Base-by-base conservation (phyloP, 23 red algal genomes). In the Gracilaria caudata region DNA sequence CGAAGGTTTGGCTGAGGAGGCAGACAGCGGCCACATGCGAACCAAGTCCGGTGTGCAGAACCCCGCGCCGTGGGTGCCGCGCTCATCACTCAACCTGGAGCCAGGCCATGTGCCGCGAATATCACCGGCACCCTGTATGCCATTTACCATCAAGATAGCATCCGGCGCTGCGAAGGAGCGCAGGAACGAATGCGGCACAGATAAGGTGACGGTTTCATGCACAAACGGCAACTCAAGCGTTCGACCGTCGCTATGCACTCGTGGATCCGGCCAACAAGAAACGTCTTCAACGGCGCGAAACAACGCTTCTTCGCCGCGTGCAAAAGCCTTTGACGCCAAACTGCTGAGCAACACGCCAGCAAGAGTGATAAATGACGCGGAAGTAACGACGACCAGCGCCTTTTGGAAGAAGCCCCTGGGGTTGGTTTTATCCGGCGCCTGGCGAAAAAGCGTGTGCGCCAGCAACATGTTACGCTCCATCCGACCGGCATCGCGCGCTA, bases 371-470 rank as follows among this genome's bases (percentile, higher is more conserved):
- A 61, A 88, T 20, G 68, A 49, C 51, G 53, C 19, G 46, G 66
- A 88, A 5, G 84, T 77, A 24, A 88, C 55, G 19, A 88, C n/a
- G 56, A 88, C 72, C 30, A 88, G 16, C 0, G 84, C 49, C 34
- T 88, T 88, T 88, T 88, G 84, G 36, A 88, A 88, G 59, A 51
- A 88, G 44, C 84, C 70, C 21, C 84, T 40, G 7, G 68, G 33
- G 21, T 61, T 76, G 51, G 45, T 21, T 41, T 25, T 23, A 56
- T 59, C 68, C 38, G 84, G 84, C 8, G 66, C 66, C 36, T 88
- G 84, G n/a, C 84, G 84, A n/a, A 88, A 88, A 21, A 88, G 59
- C 34, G 59, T 51, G 59, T 88, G 84, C 56, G 84, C 84, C 3
- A 88, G 53, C 3, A 88, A 34, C 25, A 68, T 46, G 13, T 20